Conservation (phyloP, 2,329 filamentous ascomycete genomes). For the Trichoderma koningiopsis region DNA sequence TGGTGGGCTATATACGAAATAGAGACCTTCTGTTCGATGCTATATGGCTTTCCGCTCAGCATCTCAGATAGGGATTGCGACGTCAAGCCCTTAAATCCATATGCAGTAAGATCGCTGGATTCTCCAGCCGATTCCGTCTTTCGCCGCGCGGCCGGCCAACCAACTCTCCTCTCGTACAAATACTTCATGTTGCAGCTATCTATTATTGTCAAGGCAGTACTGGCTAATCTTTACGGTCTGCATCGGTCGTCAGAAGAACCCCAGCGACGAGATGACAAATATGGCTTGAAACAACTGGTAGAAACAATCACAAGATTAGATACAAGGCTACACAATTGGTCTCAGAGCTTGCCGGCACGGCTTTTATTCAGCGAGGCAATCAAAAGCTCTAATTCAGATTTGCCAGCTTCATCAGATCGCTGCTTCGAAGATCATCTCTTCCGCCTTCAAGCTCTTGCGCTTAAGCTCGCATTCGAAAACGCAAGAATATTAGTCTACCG, state of each 20-base stretch:
- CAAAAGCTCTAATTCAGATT: background rate
- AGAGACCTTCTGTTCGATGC: constrained; percentile 4
- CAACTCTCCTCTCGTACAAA: background rate
- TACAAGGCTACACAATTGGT: background rate
- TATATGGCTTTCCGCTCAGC: background rate
- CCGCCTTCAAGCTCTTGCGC: background rate
- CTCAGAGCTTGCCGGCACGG: background rate
- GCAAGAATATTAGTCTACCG: background rate
- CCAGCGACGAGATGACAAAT: background rate
- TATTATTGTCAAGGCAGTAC: background rate
- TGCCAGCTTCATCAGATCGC: background rate
- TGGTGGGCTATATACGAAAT: constrained; percentile 1
- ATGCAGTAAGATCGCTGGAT: background rate
- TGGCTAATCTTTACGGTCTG: background rate
- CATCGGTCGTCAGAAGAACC: background rate
- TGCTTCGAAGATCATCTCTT: background rate
- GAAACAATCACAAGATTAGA: background rate
- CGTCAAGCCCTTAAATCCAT: background rate
- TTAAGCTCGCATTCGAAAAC: background rate
- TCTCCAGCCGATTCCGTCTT: background rate
- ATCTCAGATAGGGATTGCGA: constrained; percentile 1
- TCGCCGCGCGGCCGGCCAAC: background rate
- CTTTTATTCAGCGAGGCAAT: background rate
- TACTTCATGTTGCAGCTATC: background rate
- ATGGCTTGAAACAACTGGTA: background rate